These are phyloP conservation scores for Adansonia grandidieri DNA, from an alignment of 441 rosid species.

Conservation along the genomic window DNA sequence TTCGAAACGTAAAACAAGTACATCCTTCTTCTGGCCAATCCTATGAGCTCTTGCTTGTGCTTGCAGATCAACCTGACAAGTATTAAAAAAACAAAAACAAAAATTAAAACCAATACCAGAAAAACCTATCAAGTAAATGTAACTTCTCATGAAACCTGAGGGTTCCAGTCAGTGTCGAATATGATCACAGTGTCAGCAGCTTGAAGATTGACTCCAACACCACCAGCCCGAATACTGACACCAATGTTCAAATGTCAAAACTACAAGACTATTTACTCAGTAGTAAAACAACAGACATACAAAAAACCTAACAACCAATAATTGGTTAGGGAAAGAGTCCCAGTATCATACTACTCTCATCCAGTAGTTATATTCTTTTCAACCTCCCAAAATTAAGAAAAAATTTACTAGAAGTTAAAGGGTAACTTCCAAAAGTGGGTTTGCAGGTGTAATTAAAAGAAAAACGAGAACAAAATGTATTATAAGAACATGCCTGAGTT, in stretches of 20 bases:
- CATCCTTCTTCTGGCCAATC: constrained; percentile 98
- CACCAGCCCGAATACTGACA: constrained; percentile 94
- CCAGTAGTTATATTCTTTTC: neutral
- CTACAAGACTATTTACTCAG: constrained; percentile 22
- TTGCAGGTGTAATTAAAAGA: neutral
- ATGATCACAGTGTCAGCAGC: constrained; percentile 96
- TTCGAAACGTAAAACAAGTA: constrained; percentile 93
- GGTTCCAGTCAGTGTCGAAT: constrained; percentile 98
- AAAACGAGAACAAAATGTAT: neutral
- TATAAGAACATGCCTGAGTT: constrained; percentile 8
- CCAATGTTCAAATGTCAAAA: constrained; percentile 36
- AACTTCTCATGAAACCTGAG: constrained; percentile 62
- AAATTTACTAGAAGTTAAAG: neutral
- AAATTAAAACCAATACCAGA: constrained; percentile 24
- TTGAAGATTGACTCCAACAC: constrained; percentile 97
- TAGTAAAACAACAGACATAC: constrained; percentile 9
- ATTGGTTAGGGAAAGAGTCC: constrained; percentile 3
- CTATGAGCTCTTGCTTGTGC: constrained; percentile 99
- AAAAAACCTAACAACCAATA: neutral
- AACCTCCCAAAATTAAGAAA: constrained; percentile 23
- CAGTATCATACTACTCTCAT: constrained; percentile 1
- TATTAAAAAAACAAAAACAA: constrained; percentile 11
- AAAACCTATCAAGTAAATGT: constrained; percentile 21
- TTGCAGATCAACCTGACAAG: constrained; percentile 87
- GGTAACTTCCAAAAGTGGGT: neutral